Percentiles rank a stretch among this genome's conserved stretches.
Conservation (phyloP, 1,284 basidiomycete species). For the Malassezia psittaci region DNA sequence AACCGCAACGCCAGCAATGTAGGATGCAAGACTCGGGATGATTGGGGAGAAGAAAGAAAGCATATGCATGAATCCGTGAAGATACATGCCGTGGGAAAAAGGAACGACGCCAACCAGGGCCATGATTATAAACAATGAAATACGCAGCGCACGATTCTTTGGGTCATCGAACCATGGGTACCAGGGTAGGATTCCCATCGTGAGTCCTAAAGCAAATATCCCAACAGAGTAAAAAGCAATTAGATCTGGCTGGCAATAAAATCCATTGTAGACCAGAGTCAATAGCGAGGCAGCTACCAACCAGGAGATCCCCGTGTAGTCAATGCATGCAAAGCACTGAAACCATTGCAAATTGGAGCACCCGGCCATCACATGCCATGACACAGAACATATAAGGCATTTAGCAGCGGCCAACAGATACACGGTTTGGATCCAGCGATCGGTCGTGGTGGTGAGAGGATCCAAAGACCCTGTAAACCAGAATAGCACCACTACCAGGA, state of each 20-base stretch:
- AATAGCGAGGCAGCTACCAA: conserved; percentile 43
- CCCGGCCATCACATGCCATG: conserved; percentile 47
- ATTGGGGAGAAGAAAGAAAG: conserved; percentile 37
- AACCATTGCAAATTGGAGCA: conserved; percentile 42
- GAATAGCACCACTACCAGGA: conserved; percentile 35
- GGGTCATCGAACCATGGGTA: conserved; percentile 43
- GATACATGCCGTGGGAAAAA: conserved; percentile 37
- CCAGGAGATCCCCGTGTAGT: conserved; percentile 46
- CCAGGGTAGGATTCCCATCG: conserved; percentile 44
- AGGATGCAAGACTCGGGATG: conserved; percentile 33
- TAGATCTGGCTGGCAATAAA: conserved; percentile 46
- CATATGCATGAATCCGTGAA: conserved; percentile 38
- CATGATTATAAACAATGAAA: conserved; percentile 41
- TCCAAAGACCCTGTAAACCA: conserved; percentile 40
- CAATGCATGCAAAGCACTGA: conserved; percentile 42
- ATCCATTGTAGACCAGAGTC: conserved; percentile 45
- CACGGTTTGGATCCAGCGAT: conserved; percentile 40
- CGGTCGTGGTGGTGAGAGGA: conserved; percentile 39
- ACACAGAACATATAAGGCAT: conserved; percentile 38
- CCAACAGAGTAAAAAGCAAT: conserved; percentile 37
- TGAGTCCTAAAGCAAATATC: conserved; percentile 32
- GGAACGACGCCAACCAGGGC: conserved; percentile 37
- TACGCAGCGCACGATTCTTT: conserved; percentile 35
- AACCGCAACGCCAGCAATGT: conserved; percentile 37
- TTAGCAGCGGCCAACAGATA: conserved; percentile 45